phyloP scores from a whole-genome alignment of 1,139 yeast species.

The Candida smagusa region DNA sequence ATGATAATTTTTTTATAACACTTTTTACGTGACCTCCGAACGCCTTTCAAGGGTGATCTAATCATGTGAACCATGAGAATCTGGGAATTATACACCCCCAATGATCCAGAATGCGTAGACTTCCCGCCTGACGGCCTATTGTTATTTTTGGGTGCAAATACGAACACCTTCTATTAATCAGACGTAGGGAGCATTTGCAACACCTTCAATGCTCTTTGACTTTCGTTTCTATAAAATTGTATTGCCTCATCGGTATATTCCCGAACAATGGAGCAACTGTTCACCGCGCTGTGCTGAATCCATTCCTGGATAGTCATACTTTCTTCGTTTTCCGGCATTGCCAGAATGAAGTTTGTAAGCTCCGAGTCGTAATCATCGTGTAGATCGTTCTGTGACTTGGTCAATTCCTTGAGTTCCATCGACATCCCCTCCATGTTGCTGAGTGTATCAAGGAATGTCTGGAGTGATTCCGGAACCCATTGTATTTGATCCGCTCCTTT shows the following conservation, averaged over 20 bases:
- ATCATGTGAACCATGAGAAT: too few species aligned
- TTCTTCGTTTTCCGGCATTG: slow-evolving; percentile 68
- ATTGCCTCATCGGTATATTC: slow-evolving; percentile 48
- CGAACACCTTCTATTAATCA: slow-evolving; percentile 11
- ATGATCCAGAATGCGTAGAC: too few species aligned
- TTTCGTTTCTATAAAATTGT: slow-evolving; percentile 38
- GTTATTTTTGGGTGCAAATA: too few species aligned
- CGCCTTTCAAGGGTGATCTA: too few species aligned
- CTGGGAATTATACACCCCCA: too few species aligned
- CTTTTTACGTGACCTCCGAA: too few species aligned
- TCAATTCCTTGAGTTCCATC: slow-evolving; percentile 13
- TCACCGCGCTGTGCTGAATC: slow-evolving; percentile 52
- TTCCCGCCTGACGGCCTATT: too few species aligned
- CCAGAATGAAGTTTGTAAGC: slow-evolving; percentile 58
- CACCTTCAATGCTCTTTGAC: slow-evolving; percentile 37
- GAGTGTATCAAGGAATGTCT: slow-evolving; percentile 29
- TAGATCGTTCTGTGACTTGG: slow-evolving; percentile 24
- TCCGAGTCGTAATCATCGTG: slow-evolving; percentile 63
- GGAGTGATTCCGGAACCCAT: slow-evolving; percentile 14
- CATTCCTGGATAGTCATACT: slow-evolving; percentile 70
- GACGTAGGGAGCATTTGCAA: slow-evolving; percentile 24
- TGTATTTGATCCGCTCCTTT: slow-evolving; percentile 7
- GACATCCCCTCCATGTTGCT: slow-evolving; percentile 38
- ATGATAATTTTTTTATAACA: too few species aligned
- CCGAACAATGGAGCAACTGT: slow-evolving; percentile 32